Evolutionary conservation across 2,329 filamentous ascomycete species (phyloP), one percentile per base, ranked within the genome.

Genomic region (Aspergillus transmontanensis): DNA sequence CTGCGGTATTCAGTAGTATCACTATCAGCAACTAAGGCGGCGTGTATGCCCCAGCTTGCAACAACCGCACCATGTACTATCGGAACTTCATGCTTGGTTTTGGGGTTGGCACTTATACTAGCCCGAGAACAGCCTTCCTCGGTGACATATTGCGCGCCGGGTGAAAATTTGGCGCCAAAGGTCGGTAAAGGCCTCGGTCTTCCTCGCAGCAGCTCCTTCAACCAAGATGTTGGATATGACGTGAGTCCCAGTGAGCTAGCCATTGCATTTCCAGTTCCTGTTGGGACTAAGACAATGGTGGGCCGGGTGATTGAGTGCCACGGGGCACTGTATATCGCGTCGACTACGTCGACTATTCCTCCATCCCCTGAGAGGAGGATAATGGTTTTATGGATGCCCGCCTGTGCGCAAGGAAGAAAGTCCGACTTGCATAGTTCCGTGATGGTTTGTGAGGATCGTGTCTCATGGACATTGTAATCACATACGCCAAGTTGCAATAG

Each of bases 351-450:
- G 21, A 93, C 85, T 2, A 96, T 78, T 6, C 93, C 94, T 16
- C 94, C 94, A 75, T 98, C 94, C 7, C 94, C 94, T 56, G 91
- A 94, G 6, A 97, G 83, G 14, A 98, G 84, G 34, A 97, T 79
- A 30, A 97, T 83, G 0, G 89, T 88, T 72, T 89, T 86, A 14
- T 74, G 68, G 6, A 78, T 67, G 1, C 82, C 82, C 58, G 77
- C 60, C 61, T 81, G 82, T 16, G 87, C 87, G 43, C 74, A 73
- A 2, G 81, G 78, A 14, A 86, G 76, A 65, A 89, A 79, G 26
- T 76, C 71, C 45, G 73, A 69, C 57, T 71, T 79, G 0, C 90
- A 86, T 59, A 96, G 86, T 1, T 90, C 81, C 6, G 82, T 81
- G 46, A 97, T 85, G 14, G 86, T 91, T 2, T 86, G 79, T 0